Percentiles rank a stretch among this genome's conserved stretches.
These are phyloP conservation scores for Alternaria alternata DNA, from an alignment of 2,329 filamentous ascomycete genomes.

Conservation along the genomic window DNA sequence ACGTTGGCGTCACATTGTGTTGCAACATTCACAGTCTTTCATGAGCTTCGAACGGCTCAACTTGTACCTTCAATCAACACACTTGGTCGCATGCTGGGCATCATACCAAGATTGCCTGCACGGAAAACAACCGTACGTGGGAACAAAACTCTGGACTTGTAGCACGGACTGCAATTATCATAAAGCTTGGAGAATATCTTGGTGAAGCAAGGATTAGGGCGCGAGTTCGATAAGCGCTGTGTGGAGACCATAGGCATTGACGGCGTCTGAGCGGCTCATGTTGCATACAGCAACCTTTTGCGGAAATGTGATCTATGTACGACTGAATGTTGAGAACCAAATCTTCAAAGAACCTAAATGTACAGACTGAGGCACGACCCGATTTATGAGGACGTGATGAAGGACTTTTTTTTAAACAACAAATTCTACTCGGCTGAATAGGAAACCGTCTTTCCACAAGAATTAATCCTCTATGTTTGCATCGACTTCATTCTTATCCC, in stretches of 20 bases:
- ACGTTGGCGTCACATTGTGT: constrained; percentile 5
- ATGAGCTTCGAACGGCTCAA: constrained; percentile 19
- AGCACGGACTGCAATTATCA: constrained; percentile 20
- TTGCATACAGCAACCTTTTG: constrained; percentile 33
- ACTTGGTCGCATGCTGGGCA: constrained; percentile 47
- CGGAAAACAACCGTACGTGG: neutral
- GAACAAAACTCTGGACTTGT: neutral
- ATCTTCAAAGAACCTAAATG: neutral
- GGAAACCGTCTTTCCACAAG: neutral
- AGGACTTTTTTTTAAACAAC: neutral
- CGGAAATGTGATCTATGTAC: constrained; percentile 23
- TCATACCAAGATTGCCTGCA: constrained; percentile 29
- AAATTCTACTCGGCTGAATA: too few relatives aligned
- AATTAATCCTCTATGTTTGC: neutral
- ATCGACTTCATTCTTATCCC: neutral
- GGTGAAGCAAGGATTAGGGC: constrained; percentile 11
- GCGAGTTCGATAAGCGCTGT: neutral
- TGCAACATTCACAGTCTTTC: constrained; percentile 22
- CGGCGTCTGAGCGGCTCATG: constrained; percentile 36
- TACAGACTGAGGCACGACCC: neutral
- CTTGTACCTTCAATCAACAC: constrained; percentile 9
- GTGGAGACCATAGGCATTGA: constrained; percentile 32
- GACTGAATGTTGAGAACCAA: constrained; percentile 3
- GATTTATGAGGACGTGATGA: neutral
- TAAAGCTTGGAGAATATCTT: neutral